phyloP scores from a whole-genome alignment of 371 early-diverging fungal genomes.

The Rhizopus sp. region DNA sequence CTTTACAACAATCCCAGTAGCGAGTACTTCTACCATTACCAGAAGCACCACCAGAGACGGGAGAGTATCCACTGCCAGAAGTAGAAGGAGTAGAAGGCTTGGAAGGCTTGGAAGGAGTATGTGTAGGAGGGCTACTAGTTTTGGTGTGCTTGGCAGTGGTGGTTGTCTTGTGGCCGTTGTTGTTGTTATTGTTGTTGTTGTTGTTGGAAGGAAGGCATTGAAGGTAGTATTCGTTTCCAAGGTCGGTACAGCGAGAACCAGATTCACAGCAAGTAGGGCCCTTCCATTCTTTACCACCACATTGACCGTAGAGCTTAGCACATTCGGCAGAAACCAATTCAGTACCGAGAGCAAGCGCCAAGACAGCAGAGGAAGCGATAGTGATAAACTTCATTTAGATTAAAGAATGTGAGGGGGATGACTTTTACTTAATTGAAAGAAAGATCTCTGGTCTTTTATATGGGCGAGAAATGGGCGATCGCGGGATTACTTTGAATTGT shows the following conservation, averaged over 20 bases:
- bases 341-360: not conserved
- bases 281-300: constrained; percentile 29
- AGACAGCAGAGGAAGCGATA: constrained; percentile 1
- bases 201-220: constrained; percentile 28
- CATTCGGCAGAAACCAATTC: constrained; percentile 12
- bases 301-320: constrained; percentile 24
- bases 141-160: constrained; percentile 20
- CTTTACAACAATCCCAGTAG: constrained; percentile 57
- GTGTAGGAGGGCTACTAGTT: not conserved
- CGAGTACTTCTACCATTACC: constrained; percentile 43
- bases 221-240: constrained; percentile 22
- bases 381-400: constrained; percentile 1
- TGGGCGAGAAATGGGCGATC: not conserved
- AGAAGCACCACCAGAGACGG: constrained; percentile 20
- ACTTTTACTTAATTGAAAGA: not conserved
- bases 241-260: constrained; percentile 21
- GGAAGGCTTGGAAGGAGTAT: not conserved
- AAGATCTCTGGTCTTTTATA: not conserved
- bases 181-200: not conserved
- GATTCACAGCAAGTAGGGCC: constrained; percentile 33
- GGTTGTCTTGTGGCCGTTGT: constrained; percentile 8
- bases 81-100: constrained; percentile 13
- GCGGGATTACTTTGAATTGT: not conserved
- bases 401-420: not conserved
- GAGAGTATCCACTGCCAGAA: constrained; percentile 26